These are phyloP conservation scores for Tolypocladium nubicola DNA, from an alignment of 2,329 filamentous ascomycete genomes.

Conservation along the genomic window DNA sequence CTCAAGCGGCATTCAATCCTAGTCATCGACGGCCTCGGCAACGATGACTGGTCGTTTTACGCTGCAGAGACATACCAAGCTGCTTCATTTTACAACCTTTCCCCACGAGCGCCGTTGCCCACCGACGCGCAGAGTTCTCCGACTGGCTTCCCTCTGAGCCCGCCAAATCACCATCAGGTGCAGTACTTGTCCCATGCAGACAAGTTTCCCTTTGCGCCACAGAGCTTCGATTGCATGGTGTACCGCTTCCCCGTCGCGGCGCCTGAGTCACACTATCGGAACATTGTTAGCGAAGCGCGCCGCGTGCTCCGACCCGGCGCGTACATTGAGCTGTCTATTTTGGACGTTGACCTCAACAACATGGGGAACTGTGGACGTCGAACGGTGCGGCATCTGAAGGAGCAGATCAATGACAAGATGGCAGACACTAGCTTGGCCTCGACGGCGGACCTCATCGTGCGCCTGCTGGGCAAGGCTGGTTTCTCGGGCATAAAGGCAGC, in stretches of 20 bases:
- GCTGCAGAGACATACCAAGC: conserved; percentile 69
- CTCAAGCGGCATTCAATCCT: conserved; percentile 51
- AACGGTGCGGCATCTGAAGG: conserved; percentile 60
- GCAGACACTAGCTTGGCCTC: conserved; percentile 50
- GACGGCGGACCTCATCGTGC: conserved; percentile 50
- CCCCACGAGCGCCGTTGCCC: conserved; percentile 42
- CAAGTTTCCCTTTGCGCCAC: conserved; percentile 64
- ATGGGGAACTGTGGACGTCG: conserved; percentile 65
- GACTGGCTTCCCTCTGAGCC: conserved; percentile 42
- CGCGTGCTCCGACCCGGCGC: conserved; percentile 70
- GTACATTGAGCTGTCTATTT: conserved; percentile 66
- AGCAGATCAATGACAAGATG: conserved; percentile 52
- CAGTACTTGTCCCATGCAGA: conserved; percentile 51
- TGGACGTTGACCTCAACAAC: conserved; percentile 73
- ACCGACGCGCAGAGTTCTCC: conserved; percentile 30
- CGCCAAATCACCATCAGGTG: conserved; percentile 66
- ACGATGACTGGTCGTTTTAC: conserved; percentile 81
- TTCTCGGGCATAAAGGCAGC: conserved; percentile 67
- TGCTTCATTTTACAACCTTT: conserved; percentile 68
- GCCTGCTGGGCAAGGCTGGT: conserved; percentile 55
- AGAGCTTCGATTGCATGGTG: conserved; percentile 67
- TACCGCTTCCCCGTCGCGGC: conserved; percentile 66
- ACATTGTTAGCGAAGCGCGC: conserved; percentile 63
- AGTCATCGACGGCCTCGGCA: conserved; percentile 76
- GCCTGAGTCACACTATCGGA: conserved; percentile 57